Evolutionary conservation across 257 asterid genomes (phyloP).

Genomic region (Solanum sitiens): DNA sequence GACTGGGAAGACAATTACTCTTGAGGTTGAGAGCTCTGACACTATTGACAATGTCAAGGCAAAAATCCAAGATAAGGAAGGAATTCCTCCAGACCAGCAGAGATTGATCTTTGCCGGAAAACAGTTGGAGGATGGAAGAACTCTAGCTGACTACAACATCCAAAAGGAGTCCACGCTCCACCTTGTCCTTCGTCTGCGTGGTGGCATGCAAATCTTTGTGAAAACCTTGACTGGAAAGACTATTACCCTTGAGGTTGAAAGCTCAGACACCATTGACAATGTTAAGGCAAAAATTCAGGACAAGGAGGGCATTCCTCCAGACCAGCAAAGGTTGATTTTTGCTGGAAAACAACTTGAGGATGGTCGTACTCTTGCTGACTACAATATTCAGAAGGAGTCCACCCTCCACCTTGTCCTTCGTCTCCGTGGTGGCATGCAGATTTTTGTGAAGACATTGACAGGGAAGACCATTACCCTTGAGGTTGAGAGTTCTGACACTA

Average conservation of each 20-base stretch:
- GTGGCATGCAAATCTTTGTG: constrained; percentile 12
- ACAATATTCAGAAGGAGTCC: constrained; percentile 7
- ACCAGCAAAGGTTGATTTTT: constrained; percentile 8
- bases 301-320: constrained; percentile 10
- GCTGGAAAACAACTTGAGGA: constrained; percentile 13
- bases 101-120: constrained; percentile 6
- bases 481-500: constrained; percentile 10
- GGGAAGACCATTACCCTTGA: constrained; percentile 5
- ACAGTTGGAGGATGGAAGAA: constrained; percentile 11
- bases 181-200: background rate
- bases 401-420: constrained; percentile 4
- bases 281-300: constrained; percentile 4
- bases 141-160: constrained; percentile 9
- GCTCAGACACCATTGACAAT: constrained; percentile 4
- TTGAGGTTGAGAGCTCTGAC: constrained; percentile 7
- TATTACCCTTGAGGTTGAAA: constrained; percentile 2
- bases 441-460: constrained; percentile 2
- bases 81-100: constrained; percentile 11
- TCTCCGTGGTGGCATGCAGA: constrained; percentile 8
- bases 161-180: background rate
- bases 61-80: constrained; percentile 6
- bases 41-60: constrained; percentile 6
- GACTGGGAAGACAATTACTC: constrained; percentile 1
- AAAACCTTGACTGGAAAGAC: constrained; percentile 10
- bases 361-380: constrained; percentile 8